Conservation (phyloP, 768 basidiomycete species). For the Lentinula sp. region DNA sequence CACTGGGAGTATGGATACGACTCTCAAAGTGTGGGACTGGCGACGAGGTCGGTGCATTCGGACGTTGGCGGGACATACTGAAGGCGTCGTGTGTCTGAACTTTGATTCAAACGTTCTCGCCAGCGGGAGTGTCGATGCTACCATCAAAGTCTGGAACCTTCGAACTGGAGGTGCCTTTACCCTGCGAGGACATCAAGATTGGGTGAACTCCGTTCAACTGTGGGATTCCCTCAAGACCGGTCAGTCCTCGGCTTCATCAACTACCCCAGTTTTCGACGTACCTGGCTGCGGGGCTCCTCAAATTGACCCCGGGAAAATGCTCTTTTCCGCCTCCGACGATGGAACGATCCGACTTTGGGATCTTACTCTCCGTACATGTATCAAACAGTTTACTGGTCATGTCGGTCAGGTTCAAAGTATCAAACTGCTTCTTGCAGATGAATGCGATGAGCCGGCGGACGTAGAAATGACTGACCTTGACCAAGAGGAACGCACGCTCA, state of each 20-base stretch:
- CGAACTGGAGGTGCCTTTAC: conserved; percentile 89
- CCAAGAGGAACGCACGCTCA: conserved; percentile 15
- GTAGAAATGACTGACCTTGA: conserved; percentile 8
- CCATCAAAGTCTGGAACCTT: conserved; percentile 93
- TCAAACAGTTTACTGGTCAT: conserved; percentile 83
- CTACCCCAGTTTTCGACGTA: conserved; percentile 29
- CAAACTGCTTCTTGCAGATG: conserved; percentile 66
- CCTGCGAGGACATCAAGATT: conserved; percentile 86
- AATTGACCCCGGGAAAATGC: conserved; percentile 84
- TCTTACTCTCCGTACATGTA: conserved; percentile 69
- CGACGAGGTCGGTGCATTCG: conserved; percentile 81
- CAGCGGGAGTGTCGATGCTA: conserved; percentile 90
- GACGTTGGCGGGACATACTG: conserved; percentile 85
- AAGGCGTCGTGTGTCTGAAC: conserved; percentile 85
- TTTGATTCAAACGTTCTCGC: conserved; percentile 91
- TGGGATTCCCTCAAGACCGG: conserved; percentile 64
- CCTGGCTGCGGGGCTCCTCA: conserved; percentile 32
- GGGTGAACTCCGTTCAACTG: conserved; percentile 92
- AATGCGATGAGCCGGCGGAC: conserved; percentile 31
- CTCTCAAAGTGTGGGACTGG: conserved; percentile 97
- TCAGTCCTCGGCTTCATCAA: conserved; percentile 20
- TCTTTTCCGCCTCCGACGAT: conserved; percentile 96
- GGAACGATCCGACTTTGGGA: conserved; percentile 94
- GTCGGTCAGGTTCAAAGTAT: conserved; percentile 93
- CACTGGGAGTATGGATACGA: conserved; percentile 94